Percentiles rank a stretch among this genome's conserved stretches.
These are phyloP conservation scores for Bryoglossum gracile DNA, from an alignment of 495 filamentous ascomycete genomes.

Conservation along the genomic window DNA sequence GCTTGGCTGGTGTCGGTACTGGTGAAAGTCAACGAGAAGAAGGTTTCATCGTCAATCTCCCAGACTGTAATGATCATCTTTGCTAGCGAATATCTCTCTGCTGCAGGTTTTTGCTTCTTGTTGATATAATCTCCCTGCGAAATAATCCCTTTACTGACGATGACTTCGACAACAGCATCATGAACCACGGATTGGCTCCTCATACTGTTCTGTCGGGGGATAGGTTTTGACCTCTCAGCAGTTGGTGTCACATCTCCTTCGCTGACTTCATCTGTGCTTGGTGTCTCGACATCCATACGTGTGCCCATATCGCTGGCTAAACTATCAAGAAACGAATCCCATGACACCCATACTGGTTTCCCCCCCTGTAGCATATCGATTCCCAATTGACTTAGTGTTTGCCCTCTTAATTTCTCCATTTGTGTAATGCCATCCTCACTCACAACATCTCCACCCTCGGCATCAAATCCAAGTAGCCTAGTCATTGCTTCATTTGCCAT, in stretches of 20 bases:
- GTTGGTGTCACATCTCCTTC: conserved; percentile 16
- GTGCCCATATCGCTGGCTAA: conserved; percentile 39
- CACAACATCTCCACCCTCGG: conserved; percentile 23
- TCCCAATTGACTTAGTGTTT: conserved; percentile 51
- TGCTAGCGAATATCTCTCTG: conserved; percentile 29
- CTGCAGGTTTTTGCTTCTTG: background rate
- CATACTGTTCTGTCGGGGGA: background rate
- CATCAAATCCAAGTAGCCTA: conserved; percentile 40
- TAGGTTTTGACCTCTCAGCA: conserved; percentile 7
- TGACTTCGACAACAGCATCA: conserved; percentile 50
- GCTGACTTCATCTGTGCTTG: background rate
- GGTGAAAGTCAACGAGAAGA: conserved; percentile 62
- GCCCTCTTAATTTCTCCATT: conserved; percentile 40
- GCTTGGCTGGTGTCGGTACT: conserved; percentile 31
- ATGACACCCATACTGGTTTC: conserved; percentile 43
- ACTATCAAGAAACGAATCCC: conserved; percentile 48
- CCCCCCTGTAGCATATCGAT: conserved; percentile 56
- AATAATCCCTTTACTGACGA: conserved; percentile 33
- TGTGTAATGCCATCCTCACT: conserved; percentile 32
- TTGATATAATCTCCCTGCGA: conserved; percentile 17
- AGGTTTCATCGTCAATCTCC: conserved; percentile 49
- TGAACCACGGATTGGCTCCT: conserved; percentile 28
- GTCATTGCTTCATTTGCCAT: conserved; percentile 68
- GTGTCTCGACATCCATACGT: conserved; percentile 1
- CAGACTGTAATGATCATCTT: conserved; percentile 64